phyloP scores from a whole-genome alignment of 2,329 filamentous ascomycete species.

The Fusarium sp. region DNA sequence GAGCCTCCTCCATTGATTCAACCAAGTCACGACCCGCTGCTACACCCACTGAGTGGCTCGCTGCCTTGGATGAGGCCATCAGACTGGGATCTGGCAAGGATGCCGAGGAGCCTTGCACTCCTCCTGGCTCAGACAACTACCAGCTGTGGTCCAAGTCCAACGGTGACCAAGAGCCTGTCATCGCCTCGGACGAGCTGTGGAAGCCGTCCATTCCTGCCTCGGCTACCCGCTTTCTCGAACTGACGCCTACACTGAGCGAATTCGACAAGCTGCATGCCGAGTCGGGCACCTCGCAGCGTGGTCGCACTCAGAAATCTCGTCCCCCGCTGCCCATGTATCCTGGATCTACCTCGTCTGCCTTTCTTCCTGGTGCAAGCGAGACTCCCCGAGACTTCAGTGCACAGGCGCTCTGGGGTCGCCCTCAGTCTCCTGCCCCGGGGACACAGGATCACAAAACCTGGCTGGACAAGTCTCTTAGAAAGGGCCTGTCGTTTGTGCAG shows the following conservation, averaged over 20 bases:
- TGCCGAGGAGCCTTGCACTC: conserved; percentile 15
- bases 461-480: conserved; percentile 43
- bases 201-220: conserved; percentile 28
- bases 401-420: conserved; percentile 41
- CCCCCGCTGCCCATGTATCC: conserved; percentile 40
- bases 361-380: conserved; percentile 39
- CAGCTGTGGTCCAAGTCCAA: conserved; percentile 43
- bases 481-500: conserved; percentile 39
- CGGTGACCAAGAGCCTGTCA: conserved; percentile 9
- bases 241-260: conserved; percentile 35
- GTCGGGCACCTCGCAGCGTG: conserved; percentile 41
- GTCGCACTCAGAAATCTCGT: conserved; percentile 32
- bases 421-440: conserved; percentile 26
- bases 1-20: conserved; percentile 40
- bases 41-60: conserved; percentile 51
- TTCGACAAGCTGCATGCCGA: conserved; percentile 35
- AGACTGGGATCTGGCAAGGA: conserved; percentile 28
- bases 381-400: conserved; percentile 44
- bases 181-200: conserved; percentile 38
- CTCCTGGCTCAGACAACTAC: conserved; percentile 29
- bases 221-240: conserved; percentile 32
- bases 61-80: conserved; percentile 51
- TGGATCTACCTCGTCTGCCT: conserved; percentile 39
- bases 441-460: conserved; percentile 37
- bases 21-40: conserved; percentile 38